Conservation (phyloP, 176 grass and related monocot genomes). For the Zea mays region DNA sequence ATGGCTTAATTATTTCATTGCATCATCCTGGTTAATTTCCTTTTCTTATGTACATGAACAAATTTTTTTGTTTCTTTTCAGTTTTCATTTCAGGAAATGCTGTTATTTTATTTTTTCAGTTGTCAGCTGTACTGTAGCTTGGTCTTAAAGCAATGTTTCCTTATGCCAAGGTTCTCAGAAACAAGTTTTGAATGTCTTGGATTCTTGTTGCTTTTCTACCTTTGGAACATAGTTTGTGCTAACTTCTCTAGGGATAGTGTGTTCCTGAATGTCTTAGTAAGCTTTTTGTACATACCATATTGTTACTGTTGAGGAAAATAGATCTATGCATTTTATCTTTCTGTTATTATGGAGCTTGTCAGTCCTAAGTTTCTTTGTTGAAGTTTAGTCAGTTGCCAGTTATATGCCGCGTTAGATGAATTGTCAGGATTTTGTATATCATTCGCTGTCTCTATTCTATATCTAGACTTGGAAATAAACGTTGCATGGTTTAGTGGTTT, state of each 20-base stretch:
- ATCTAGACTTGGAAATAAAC: not conserved
- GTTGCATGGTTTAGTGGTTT: not conserved
- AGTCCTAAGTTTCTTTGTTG: not conserved
- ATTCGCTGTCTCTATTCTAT: not conserved
- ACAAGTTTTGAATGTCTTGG: not conserved
- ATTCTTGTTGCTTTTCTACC: not conserved
- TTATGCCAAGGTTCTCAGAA: not conserved
- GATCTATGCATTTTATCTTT: not conserved
- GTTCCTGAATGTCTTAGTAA: not conserved
- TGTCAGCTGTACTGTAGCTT: not conserved
- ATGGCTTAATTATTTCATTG: not conserved
- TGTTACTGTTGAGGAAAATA: not conserved
- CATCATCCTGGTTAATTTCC: not conserved
- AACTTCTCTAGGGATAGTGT: not conserved
- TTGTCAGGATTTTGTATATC: not conserved
- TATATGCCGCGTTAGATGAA: not conserved
- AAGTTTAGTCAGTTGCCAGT: not conserved
- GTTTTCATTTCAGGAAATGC: not conserved
- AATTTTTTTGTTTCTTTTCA: not conserved
- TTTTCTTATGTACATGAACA: not conserved
- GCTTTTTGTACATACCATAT: not conserved
- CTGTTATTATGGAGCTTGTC: not conserved
- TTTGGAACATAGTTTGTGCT: not conserved
- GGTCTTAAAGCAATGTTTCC: not conserved
- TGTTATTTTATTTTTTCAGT: not conserved